Percentiles rank a stretch among this genome's conserved stretches.
Evolutionary conservation across 257 asterid genomes (phyloP).

Genomic region (Jaltomata sinuosa): DNA sequence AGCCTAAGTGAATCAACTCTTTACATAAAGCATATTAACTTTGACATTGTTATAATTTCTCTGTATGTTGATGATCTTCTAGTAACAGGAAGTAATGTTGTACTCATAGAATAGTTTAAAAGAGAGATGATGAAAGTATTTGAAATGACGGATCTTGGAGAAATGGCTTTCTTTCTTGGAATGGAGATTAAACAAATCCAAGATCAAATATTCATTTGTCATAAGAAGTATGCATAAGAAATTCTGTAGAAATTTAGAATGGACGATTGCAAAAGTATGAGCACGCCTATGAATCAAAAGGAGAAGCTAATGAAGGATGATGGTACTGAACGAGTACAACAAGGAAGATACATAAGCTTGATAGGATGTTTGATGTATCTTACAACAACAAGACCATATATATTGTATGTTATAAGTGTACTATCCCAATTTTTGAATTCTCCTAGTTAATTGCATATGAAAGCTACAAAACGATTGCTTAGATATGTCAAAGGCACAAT

Average conservation of each 20-base stretch:
- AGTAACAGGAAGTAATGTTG: neutral
- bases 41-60: neutral
- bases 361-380: constrained; percentile 3
- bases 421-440: no score
- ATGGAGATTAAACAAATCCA: no score
- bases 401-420: neutral
- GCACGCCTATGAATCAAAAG: neutral
- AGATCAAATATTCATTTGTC: neutral
- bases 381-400: neutral
- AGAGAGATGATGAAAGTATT: neutral
- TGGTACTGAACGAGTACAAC: neutral
- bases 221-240: neutral
- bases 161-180: no score
- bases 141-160: no score
- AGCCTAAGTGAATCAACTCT: neutral
- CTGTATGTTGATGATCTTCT: neutral
- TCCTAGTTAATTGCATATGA: no score
- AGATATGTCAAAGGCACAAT: no score
- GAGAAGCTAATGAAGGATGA: neutral
- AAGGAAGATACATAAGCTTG: neutral
- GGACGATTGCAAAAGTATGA: neutral
- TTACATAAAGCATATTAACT: neutral
- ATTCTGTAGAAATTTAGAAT: neutral
- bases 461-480: no score
- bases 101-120: neutral